phyloP scores from a whole-genome alignment of 257 asterid species.

The Solanum microdontum region DNA sequence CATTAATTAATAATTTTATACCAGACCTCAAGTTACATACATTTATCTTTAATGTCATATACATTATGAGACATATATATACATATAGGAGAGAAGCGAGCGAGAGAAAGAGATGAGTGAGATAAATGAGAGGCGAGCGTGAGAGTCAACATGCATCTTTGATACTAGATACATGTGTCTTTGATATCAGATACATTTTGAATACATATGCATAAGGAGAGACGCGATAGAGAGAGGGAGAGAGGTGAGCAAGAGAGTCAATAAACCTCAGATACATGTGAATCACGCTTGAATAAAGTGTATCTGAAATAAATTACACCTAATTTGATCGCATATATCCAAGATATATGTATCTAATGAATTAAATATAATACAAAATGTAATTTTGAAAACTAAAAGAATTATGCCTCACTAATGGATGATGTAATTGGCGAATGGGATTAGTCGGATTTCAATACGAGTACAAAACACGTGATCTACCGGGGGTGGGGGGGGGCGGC shows the following conservation, averaged over 20 bases:
- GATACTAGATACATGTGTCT: neutral
- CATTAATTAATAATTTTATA: neutral
- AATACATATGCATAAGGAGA: neutral
- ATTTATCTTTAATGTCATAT: neutral
- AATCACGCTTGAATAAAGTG: neutral
- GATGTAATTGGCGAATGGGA: neutral
- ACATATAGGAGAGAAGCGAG: neutral
- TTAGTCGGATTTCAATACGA: neutral
- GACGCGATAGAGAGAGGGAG: fast-evolving
- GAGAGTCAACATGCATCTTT: neutral
- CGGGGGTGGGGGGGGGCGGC: neutral
- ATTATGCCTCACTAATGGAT: neutral
- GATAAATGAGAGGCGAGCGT: neutral
- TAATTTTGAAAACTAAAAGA: neutral
- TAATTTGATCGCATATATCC: fast-evolving
- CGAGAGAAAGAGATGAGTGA: neutral
- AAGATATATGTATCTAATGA: fast-evolving
- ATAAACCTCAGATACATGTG: neutral
- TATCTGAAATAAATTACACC: neutral
- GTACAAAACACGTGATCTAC: neutral
- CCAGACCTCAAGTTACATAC: neutral
- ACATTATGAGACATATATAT: neutral
- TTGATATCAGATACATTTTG: neutral
- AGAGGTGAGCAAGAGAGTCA: neutral
- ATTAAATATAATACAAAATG: neutral